A percentile compares a stretch with the other conserved stretches of the same genome.
Evolutionary conservation across 2,329 filamentous ascomycete species (phyloP).

Genomic region (Pseudogymnoascus sp.): DNA sequence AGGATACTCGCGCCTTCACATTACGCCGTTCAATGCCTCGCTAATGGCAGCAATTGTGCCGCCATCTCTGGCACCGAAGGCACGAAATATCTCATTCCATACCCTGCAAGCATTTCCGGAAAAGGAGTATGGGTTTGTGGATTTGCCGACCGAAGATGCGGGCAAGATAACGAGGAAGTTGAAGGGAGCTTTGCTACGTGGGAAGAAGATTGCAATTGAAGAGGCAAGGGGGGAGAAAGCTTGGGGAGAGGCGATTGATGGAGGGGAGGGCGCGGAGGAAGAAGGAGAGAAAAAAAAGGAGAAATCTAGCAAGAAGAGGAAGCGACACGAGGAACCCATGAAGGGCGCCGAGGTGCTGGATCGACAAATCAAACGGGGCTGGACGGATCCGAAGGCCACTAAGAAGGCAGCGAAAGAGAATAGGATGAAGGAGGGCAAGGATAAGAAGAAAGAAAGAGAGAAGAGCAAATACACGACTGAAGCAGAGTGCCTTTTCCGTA

Average conservation of each 20-base stretch:
- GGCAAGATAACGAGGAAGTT: constrained; percentile 89
- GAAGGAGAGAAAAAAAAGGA: constrained; percentile 35
- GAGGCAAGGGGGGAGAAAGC: constrained; percentile 62
- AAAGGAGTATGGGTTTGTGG: constrained; percentile 81
- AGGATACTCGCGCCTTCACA: constrained; percentile 62
- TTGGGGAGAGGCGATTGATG: constrained; percentile 31
- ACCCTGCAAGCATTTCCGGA: constrained; percentile 81
- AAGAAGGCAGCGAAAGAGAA: constrained; percentile 38
- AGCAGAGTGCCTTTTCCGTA: constrained; percentile 79
- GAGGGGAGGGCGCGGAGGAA: constrained; percentile 30
- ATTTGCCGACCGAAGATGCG: constrained; percentile 72
- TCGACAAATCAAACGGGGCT: constrained; percentile 33
- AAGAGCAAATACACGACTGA: constrained; percentile 74
- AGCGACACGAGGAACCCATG: constrained; percentile 42
- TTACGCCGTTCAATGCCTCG: constrained; percentile 73
- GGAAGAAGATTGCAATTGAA: constrained; percentile 77
- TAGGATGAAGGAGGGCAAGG: constrained; percentile 41
- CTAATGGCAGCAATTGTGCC: constrained; percentile 68
- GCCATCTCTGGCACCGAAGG: constrained; percentile 55
- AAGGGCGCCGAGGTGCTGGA: constrained; percentile 65
- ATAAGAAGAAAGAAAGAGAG: constrained; percentile 49
- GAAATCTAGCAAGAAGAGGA: constrained; percentile 43
- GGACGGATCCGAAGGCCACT: constrained; percentile 43
- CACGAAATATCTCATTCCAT: constrained; percentile 84
- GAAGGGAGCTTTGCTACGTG: constrained; percentile 77